phyloP scores from a whole-genome alignment of 2,329 filamentous ascomycete species.

The Coniochaeta ligniaria region DNA sequence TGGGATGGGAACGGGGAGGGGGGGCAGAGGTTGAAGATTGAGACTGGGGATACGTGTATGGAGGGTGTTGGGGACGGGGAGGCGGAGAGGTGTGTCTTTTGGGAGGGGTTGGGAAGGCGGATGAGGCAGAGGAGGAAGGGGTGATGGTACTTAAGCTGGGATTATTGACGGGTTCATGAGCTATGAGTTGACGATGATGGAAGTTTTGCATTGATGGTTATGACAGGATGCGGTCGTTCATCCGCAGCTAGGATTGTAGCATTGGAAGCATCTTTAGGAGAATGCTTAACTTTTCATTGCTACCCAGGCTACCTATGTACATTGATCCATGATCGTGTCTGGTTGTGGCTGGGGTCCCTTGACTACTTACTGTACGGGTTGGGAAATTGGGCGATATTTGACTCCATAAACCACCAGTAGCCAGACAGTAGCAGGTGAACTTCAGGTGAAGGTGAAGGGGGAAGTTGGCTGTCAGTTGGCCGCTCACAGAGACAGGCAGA shows the following conservation, averaged over 20 bases:
- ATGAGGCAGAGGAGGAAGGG: conserved; percentile 21
- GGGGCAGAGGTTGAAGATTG: conserved; percentile 29
- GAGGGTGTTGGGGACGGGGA: conserved; percentile 27
- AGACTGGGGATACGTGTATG: conserved; percentile 31
- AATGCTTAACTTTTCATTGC: too few species aligned
- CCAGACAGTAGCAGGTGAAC: too few species aligned
- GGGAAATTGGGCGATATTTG: too few species aligned
- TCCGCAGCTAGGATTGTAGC: not conserved
- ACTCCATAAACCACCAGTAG: too few species aligned
- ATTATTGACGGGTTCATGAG: not conserved
- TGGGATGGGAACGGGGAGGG: conserved; percentile 29
- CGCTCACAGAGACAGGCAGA: too few species aligned
- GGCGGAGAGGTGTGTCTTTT: conserved; percentile 30
- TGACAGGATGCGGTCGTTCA: not conserved
- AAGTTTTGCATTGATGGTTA: not conserved
- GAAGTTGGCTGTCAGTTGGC: too few species aligned
- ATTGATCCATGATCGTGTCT: too few species aligned
- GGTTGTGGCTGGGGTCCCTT: too few species aligned
- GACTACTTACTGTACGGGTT: too few species aligned
- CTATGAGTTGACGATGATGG: not conserved
- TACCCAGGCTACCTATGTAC: too few species aligned
- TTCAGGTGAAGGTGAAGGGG: not conserved
- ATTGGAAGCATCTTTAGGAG: not conserved
- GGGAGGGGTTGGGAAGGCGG: conserved; percentile 26
- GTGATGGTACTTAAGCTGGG: not conserved